Evolutionary conservation across 495 filamentous ascomycete species (phyloP), one percentile per base, ranked within the genome.

Genomic region (Niebla homalea): DNA sequence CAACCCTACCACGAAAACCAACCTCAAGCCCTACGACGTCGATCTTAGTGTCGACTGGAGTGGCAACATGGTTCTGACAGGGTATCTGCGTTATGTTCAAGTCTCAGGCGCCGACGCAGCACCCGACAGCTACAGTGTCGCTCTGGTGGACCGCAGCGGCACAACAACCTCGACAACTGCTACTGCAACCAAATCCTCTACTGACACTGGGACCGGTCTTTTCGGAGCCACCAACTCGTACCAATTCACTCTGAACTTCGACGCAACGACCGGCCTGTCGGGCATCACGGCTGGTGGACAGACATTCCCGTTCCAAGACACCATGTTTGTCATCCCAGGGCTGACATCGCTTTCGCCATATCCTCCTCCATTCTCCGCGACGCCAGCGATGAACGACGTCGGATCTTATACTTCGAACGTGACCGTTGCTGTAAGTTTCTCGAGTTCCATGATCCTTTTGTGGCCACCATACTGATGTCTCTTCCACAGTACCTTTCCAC

Each of bases 1-100:
- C 43, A 62, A 64, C 22, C 78, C 79, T 1, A 49, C 54, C 4
- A 15, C 54, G 5, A 57, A 5, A 16, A 53, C 54, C 4, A 57
- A 57, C 23, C 39, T 57, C 23, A 52, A 44, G n/a, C 54, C 54
- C 0, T 52, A 52, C 6, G 38, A 25, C 4, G 38, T 57, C 18
- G 35, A 52, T n/a, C 50, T 57, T 18, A 49, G 22, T 12, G 32
- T 57, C 6, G 53, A 64, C 21, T 53, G 45, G 45, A 38, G 42
- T 5, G 53, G 53, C 40, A 53, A 43, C 21, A 59, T 59, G 53
- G 39, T 43, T 45, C 38, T 57, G 8, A 46, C 49, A 4, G 57
- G 57, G 10, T 41, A 53, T 46, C 36, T 59, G 19, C 36, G 57
- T 11, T 56, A 59, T 21, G 42, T 59, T 8, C 50, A 56, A 40